Base-by-base conservation (phyloP, 192 early-diverging fungal species). In the Dissophora globulifera region DNA sequence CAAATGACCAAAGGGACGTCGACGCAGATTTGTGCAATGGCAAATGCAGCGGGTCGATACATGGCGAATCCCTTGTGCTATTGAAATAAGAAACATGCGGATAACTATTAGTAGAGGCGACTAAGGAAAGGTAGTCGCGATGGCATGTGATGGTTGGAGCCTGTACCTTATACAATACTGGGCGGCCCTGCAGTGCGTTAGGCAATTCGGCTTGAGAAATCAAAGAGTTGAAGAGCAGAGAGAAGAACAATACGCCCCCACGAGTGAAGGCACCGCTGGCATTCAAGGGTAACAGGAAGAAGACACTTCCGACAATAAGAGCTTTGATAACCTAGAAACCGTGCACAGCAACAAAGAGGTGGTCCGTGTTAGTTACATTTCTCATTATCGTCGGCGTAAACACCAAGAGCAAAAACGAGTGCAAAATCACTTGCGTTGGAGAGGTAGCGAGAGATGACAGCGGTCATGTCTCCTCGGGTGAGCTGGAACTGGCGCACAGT, bases 231-330 rank as follows among this genome's bases (percentile, higher is more conserved):
- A 79, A 87, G 15, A 84, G 53, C 63, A 82, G 69, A 62, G 80
- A 81, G 78, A 83, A 90, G 59, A 93, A 95, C 25, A 95, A 74
- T 16, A 87, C 86, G 69, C 92, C 90, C 50, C 94, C 92, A 48
- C 94, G 87, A 29, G 92, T 85, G 78, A 93, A 93, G 56, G 92
- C 90, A 23, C 92, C 93, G 20, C 59, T 62, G 30, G 82, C 78
- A 29, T 70, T 79, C 35, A 64, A 51, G 2, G 90, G 89, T 48
- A 93, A 74, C 23, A 78, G 58, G 31, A 87, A 87, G 80, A 89
- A 93, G 30, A 90, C 86, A 23, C 88, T 89, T 29, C 89, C 92
- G 64, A 89, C 87, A 62, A 92, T 87, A 35, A 92, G 54, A 48
- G 89, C 89, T 80, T 92, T 90, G 57, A 90, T 78, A 25, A 67